Evolutionary conservation across 768 basidiomycete genomes (phyloP).

Genomic region (Pleurotus tuber-regium): DNA sequence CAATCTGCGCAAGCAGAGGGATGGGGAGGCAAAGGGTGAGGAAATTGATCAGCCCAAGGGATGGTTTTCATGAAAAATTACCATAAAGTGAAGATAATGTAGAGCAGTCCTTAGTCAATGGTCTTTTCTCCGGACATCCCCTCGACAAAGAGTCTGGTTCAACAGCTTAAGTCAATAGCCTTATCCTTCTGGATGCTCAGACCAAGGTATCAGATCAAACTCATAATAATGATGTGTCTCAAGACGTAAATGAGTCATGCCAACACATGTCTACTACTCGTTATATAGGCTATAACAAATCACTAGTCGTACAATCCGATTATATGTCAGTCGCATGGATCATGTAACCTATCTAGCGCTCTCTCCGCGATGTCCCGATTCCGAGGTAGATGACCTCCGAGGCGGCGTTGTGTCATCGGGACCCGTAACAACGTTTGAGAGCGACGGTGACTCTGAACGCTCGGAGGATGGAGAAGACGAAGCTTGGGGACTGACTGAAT

Average conservation of each 20-base stretch:
- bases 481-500: neutral
- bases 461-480: neutral
- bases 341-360: neutral
- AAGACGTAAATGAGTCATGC: no score
- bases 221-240: no score
- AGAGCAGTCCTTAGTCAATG: no score
- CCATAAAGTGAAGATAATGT: no score
- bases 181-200: no score
- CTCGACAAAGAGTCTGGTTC: no score
- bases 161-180: no score
- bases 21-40: conserved; percentile 55
- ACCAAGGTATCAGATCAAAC: no score
- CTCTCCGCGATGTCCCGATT: neutral
- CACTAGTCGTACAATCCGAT: conserved; percentile 8
- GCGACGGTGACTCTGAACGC: neutral
- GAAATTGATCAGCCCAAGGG: conserved; percentile 48
- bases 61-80: no score
- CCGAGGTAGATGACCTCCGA: neutral
- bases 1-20: conserved; percentile 57
- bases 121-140: no score
- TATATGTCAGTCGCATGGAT: neutral
- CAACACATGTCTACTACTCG: neutral
- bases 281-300: conserved; percentile 5
- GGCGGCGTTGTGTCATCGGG: neutral
- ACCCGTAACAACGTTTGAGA: neutral